A percentile compares a stretch with the other conserved stretches of the same genome.
Conservation (phyloP, 2,329 filamentous ascomycete species). For the Calonectria pseudoturangicola region DNA sequence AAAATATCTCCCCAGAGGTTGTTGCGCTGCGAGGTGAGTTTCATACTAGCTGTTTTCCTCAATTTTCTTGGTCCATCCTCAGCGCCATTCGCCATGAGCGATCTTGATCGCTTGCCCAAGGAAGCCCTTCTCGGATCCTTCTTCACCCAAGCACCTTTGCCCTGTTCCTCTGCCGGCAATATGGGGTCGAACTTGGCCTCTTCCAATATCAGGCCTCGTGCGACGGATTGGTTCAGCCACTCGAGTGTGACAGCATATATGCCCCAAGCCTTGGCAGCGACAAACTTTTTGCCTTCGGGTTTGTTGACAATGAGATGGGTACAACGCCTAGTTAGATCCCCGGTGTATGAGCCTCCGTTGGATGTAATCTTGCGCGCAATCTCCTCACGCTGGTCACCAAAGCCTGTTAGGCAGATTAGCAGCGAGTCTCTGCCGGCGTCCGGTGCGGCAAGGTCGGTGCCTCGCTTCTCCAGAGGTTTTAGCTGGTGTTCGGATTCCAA, state of each 20-base stretch:
- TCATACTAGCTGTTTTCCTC: conserved; percentile 89
- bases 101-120: conserved; percentile 76
- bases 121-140: conserved; percentile 67
- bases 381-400: conserved; percentile 78
- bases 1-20: conserved; percentile 95
- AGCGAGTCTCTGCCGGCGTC: conserved; percentile 61
- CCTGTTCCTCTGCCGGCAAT: conserved; percentile 81
- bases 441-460: conserved; percentile 61
- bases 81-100: conserved; percentile 63
- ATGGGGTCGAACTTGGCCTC: conserved; percentile 89
- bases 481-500: conserved; percentile 81
- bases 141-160: conserved; percentile 83
- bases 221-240: conserved; percentile 90
- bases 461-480: conserved; percentile 76
- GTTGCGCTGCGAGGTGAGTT: conserved; percentile 85
- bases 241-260: conserved; percentile 86
- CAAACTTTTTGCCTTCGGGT: conserved; percentile 92
- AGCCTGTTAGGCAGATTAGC: conserved; percentile 74
- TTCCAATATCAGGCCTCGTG: conserved; percentile 92
- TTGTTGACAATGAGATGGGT: conserved; percentile 90
- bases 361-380: conserved; percentile 80
- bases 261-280: conserved; percentile 88
- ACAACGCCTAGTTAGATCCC: conserved; percentile 88
- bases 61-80: conserved; percentile 85
- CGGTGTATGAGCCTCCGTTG: conserved; percentile 89